phyloP scores from a whole-genome alignment of 352 stramenopile species.

The Globisporangium radiosum region DNA sequence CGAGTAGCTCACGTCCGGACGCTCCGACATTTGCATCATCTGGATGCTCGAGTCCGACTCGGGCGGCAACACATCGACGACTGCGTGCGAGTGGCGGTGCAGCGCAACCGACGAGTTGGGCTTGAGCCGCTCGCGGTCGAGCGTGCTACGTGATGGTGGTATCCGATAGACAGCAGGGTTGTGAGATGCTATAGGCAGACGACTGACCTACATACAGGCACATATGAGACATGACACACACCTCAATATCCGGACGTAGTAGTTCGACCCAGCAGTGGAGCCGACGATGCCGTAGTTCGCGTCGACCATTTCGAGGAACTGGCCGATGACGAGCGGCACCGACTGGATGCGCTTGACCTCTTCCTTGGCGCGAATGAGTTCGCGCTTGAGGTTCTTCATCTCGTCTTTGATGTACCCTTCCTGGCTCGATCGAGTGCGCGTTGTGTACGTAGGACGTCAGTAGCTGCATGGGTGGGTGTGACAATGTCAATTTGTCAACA shows the following conservation, averaged over 20 bases:
- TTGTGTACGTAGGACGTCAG: neutral
- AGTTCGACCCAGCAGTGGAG: conserved; percentile 97
- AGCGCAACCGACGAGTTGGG: conserved; percentile 98
- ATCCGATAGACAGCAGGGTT: too few species aligned
- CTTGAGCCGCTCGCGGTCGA: conserved; percentile 98
- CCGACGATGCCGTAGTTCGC: conserved; percentile 99
- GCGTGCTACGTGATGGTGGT: conserved; percentile 51
- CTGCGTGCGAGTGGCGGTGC: conserved; percentile 97
- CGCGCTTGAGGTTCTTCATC: conserved; percentile 99
- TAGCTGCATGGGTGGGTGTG: neutral
- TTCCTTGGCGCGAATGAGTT: conserved; percentile 99
- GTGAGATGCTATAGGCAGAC: too few species aligned
- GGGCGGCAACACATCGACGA: conserved; percentile 97
- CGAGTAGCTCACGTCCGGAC: conserved; percentile 92
- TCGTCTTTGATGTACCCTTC: conserved; percentile 99
- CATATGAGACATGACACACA: neutral
- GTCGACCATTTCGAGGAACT: conserved; percentile 99
- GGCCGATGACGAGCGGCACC: conserved; percentile 99
- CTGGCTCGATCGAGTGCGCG: conserved; percentile 19
- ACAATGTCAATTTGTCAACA: neutral
- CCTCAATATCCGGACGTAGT: conserved; percentile 97
- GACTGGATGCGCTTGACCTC: conserved; percentile 99
- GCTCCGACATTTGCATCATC: conserved; percentile 98
- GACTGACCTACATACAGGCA: conserved; percentile 10
- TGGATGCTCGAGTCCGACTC: conserved; percentile 99